phyloP scores from a whole-genome alignment of 345 rosid species.

The Moricandia arvensis region DNA sequence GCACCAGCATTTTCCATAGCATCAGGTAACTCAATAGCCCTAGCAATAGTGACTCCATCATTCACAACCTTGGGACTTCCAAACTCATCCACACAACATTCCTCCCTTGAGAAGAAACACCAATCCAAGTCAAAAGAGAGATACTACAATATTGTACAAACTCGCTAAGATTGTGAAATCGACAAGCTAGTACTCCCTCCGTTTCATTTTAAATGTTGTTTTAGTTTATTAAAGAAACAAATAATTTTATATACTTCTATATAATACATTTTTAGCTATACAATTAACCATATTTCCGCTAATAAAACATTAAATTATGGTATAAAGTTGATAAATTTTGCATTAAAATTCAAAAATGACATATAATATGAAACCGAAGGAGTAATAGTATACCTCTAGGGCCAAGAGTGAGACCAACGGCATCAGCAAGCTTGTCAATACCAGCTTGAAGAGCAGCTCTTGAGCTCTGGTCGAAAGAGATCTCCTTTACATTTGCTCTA shows the following conservation, averaged over 20 bases:
- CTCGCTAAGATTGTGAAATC: not conserved
- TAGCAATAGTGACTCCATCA: conserved; percentile 94
- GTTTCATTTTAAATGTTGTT: too few species aligned
- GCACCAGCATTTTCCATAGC: conserved; percentile 99
- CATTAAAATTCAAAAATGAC: too few species aligned
- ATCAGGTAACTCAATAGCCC: conserved; percentile 90
- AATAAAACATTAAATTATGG: too few species aligned
- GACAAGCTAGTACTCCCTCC: too few species aligned
- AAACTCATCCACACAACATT: conserved; percentile 92
- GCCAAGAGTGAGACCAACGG: conserved; percentile 92
- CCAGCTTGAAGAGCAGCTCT: conserved; percentile 86
- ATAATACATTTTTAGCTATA: too few species aligned
- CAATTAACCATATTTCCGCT: too few species aligned
- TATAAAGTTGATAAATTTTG: too few species aligned
- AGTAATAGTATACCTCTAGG: conserved; percentile 67
- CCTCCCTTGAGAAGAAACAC: conserved; percentile 56
- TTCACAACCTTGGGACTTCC: conserved; percentile 98
- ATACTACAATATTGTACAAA: not conserved
- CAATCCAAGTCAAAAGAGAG: not conserved
- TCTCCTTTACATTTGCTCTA: conserved; percentile 79
- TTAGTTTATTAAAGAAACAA: too few species aligned
- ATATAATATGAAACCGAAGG: too few species aligned
- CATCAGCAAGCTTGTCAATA: conserved; percentile 93
- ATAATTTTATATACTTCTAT: too few species aligned
- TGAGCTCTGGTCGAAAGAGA: conserved; percentile 82